Base-by-base conservation (phyloP, 2,329 filamentous ascomycete species). In the Monosporascus sp. region DNA sequence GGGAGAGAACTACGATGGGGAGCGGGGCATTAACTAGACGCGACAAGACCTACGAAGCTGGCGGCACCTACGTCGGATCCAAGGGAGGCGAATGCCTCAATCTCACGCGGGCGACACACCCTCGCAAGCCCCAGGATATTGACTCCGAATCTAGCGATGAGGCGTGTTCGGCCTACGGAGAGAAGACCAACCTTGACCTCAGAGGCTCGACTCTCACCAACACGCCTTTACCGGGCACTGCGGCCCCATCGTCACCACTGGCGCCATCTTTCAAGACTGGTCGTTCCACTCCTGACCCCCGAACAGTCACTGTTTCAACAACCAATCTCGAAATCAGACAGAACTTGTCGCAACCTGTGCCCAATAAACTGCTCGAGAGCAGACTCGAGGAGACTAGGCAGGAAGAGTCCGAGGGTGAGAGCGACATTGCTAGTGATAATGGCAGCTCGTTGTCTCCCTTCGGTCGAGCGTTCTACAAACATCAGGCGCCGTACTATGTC, bases 401-500 rank as follows among this genome's bases (percentile, higher is more conserved):
- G 49, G 35, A 40, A 20, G 48, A 41, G 31, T 26, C 41, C 44
- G 62, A 62, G 55, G 60, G 56, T 43, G 68, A 64, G 48, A 60
- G 63, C 6, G 58, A 64, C 35, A 65, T n/a, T 57, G 60, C 15
- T 57, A 61, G 38, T 24, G 43, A 46, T 14, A 22, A 1, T 24
- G 15, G 26, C 8, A 24, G 26, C 9, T 26, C 43, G 14, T 31
- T 24, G 3, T 46, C 43, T 22, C 79, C 80, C 0, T 83, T 84
- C 57, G 79, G 79, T 31, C 73, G 78, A 9, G 79, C 80, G 2
- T 82, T 82, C 63, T 82, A 82, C 65, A 68, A 75, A 46, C 70
- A 72, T 18, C 65, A 75, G 48, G 77, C 79, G 2, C 69, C 75
- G 1, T 82, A 81, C 67, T 68, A 70, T 43, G 79, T 82, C 24